Percentiles rank a stretch among this genome's conserved stretches.
These are phyloP conservation scores for Phytophthora pini DNA, from an alignment of 352 stramenopile species.

Conservation along the genomic window DNA sequence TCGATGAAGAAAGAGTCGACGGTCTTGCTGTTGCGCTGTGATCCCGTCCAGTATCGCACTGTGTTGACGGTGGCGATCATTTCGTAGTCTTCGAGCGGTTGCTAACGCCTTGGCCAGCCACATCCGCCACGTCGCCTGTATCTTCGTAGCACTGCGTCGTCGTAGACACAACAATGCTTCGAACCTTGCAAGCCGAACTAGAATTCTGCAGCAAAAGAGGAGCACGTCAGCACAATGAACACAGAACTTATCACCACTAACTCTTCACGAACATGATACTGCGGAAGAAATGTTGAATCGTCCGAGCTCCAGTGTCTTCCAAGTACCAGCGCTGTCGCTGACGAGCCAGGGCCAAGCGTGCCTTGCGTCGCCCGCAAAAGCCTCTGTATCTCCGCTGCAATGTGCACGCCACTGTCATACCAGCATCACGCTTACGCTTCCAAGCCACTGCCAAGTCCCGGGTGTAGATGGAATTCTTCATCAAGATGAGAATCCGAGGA, in stretches of 20 bases:
- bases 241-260: neutral
- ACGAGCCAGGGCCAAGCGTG: conserved; percentile 35
- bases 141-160: conserved; percentile 47
- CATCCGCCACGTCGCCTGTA: conserved; percentile 85
- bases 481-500: conserved; percentile 63
- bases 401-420: conserved; percentile 37
- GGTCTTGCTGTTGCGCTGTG: conserved; percentile 22
- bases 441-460: conserved; percentile 55
- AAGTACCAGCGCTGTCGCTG: conserved; percentile 43
- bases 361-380: conserved; percentile 52
- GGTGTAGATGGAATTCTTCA: conserved; percentile 60
- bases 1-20: conserved; percentile 56
- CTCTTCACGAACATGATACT: conserved; percentile 64
- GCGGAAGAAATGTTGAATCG: conserved; percentile 80
- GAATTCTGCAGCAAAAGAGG: conserved; percentile 41
- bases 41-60: conserved; percentile 39
- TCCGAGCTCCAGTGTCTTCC: conserved; percentile 47
- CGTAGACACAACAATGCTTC: conserved; percentile 44
- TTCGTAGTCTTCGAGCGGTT: conserved; percentile 45
- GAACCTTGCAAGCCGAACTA: conserved; percentile 56
- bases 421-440: conserved; percentile 68
- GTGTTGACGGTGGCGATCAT: conserved; percentile 45
- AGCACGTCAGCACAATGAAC: conserved; percentile 10
- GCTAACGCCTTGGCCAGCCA: conserved; percentile 66
- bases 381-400: conserved; percentile 58